These are phyloP conservation scores for Singerocomus rubriflavus DNA, from an alignment of 1,284 basidiomycete genomes.

Conservation along the genomic window DNA sequence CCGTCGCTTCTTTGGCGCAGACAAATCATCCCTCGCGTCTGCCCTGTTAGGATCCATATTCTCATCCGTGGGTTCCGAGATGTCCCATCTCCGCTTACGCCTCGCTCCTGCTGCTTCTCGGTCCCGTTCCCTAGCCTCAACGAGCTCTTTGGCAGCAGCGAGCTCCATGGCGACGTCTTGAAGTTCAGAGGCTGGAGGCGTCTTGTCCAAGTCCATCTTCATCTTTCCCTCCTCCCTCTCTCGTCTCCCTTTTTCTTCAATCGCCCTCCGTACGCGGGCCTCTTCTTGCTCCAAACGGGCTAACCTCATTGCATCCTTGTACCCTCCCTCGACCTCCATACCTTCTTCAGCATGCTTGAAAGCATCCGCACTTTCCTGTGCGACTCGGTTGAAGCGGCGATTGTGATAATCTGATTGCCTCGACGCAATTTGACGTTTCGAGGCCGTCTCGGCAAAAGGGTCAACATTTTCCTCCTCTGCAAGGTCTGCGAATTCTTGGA, in stretches of 20 bases:
- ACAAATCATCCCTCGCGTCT: slow-evolving; percentile 60
- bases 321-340: slow-evolving; percentile 77
- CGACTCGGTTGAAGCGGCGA: slow-evolving; percentile 83
- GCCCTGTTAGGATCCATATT: slow-evolving; percentile 57
- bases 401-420: slow-evolving; percentile 97
- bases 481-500: slow-evolving; percentile 91
- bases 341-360: slow-evolving; percentile 67
- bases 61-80: slow-evolving; percentile 59
- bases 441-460: slow-evolving; percentile 91
- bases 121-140: slow-evolving; percentile 34
- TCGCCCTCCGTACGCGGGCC: slow-evolving; percentile 76
- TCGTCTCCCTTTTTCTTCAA: slow-evolving; percentile 83
- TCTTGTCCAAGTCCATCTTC: slow-evolving; percentile 86
- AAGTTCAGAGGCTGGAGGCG: slow-evolving; percentile 76
- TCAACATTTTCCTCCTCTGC: slow-evolving; percentile 91
- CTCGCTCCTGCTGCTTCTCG: slow-evolving; percentile 49
- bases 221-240: slow-evolving; percentile 78
- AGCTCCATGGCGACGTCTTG: slow-evolving; percentile 67
- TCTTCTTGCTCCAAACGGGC: slow-evolving; percentile 94
- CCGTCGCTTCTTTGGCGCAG: slow-evolving; percentile 84
- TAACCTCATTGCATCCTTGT: slow-evolving; percentile 95
- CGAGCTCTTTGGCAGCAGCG: slow-evolving; percentile 53
- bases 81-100: slow-evolving; percentile 88
- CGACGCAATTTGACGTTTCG: slow-evolving; percentile 89
- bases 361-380: slow-evolving; percentile 75